Conservation (phyloP, 495 filamentous ascomycete species). For the Apodospora peruviana region DNA sequence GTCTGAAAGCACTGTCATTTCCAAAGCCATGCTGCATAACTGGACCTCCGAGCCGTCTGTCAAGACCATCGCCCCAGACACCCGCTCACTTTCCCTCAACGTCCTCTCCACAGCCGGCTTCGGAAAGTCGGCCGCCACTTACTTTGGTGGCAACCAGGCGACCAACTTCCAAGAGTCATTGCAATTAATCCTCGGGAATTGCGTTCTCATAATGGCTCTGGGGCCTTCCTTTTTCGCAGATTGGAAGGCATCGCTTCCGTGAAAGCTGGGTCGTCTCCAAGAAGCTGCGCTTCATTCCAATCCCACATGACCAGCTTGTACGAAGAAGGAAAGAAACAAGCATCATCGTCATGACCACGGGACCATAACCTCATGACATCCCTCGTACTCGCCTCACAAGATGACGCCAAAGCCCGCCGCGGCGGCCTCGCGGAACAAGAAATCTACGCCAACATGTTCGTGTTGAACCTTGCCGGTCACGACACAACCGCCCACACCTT, state of each 20-base stretch:
- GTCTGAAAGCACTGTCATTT: constrained; percentile 38
- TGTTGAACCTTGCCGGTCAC: constrained; percentile 50
- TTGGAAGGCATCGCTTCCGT: constrained; percentile 17
- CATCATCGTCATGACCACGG: background rate
- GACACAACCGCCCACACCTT: constrained; percentile 51
- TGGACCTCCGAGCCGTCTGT: constrained; percentile 26
- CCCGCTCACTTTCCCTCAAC: constrained; percentile 38
- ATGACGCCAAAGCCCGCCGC: constrained; percentile 1
- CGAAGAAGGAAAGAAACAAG: constrained; percentile 11
- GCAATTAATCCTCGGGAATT: constrained; percentile 26
- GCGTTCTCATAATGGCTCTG: constrained; percentile 25
- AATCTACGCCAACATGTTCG: constrained; percentile 50
- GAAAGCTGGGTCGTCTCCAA: constrained; percentile 18
- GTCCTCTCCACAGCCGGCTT: constrained; percentile 40
- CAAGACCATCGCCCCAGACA: constrained; percentile 27
- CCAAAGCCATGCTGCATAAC: constrained; percentile 41
- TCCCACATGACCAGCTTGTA: constrained; percentile 20
- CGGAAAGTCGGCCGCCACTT: constrained; percentile 21
- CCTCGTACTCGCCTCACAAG: constrained; percentile 15
- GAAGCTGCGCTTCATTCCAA: constrained; percentile 25
- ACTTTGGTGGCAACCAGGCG: background rate
- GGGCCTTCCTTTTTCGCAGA: constrained; percentile 16
- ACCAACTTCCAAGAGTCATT: constrained; percentile 28
- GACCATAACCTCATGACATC: constrained; percentile 11
- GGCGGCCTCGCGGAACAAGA: constrained; percentile 24